Evolutionary conservation across 306 rosid species (phyloP), one percentile per base, ranked within the genome.

Genomic region (Prunus mongolica): DNA sequence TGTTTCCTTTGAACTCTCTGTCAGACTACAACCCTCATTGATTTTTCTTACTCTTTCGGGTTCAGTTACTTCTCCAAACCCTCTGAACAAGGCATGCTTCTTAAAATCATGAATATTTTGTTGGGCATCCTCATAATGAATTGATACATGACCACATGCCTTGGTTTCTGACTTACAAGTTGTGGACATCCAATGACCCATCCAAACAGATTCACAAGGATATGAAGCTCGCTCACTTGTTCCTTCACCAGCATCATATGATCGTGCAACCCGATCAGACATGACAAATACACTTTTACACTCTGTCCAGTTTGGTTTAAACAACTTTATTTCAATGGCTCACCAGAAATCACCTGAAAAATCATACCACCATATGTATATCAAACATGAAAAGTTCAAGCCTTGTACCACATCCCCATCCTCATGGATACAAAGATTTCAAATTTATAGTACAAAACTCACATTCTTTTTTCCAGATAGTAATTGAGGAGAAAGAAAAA

Each of bases 141-240:
- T 49, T 14, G 69, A 72, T 51, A 76, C 68, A 69, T 63, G 79
- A 55, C 74, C 74, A 24, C 66, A 25, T 32, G 74, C 83, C 44
- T 71, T 77, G 44, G 81, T 76, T 57, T 82, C 73, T 73, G 97
- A 67, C 72, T 84, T 88, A 60, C 71, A 82, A 77, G 76, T 72
- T 64, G 85, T 22, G 34, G 78, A 78, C 87, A 38, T 78, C 96
- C 92, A 89, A 76, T 86, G 96, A 89, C 87, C 62, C 96, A 92
- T 88, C 96, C 96, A 95, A 61, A 12, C 81, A 54, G 91, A 87
- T 60, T 73, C 83, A 69, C 56, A 74, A 69, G 86, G 80, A 34
- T 64, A 77, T 72, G 68, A 60, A 69, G 89, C 54, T 74, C 70
- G 77, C 78, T 82, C 80, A 71, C 52, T 74, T 64, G 66, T 74